Evolutionary conservation across 495 filamentous ascomycete genomes (phyloP), one percentile per base, ranked within the genome.

Genomic region (Cladorrhinum samala): DNA sequence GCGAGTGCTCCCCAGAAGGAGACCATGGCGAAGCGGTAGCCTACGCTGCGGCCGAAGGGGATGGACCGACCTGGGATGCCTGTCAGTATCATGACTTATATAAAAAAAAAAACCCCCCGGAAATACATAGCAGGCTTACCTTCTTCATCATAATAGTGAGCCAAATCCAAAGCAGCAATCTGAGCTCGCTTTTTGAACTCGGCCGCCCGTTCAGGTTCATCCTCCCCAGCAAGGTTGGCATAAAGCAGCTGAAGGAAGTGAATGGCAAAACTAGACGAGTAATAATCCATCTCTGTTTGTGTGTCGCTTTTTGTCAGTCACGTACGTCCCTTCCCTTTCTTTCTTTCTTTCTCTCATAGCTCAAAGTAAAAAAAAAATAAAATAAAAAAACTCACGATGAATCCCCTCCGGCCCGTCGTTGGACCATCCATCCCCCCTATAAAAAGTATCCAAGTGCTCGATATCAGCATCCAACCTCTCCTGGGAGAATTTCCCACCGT

Each of bases 1-100:
- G 82, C 87, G 24, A 89, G 64, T 7, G 86, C 83, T 20, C 85
- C 85, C 86, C 86, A 91, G 71, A 91, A 91, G 8, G 80, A 85
- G 8, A 82, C 83, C 85, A 90, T 90, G 24, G 86, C 87, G 64
- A 89, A 89, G 27, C 86, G 77, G 67, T 91, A 91, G 18, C 84
- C 87, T 41, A 89, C 79, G 19, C 81, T 86, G 13, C 87, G 77
- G 19, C 87, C 87, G 56, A 89, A 91, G 17, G 87, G 86, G 36
- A 88, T 85, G 4, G 83, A 73, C 2, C 80, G 72, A n/a, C 78
- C 77, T 69, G 27, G 11, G 45, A 33, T 33, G 11, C n/a, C n/a
- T n/a, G n/a, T n/a, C n/a, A n/a, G n/a, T n/a, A n/a, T n/a, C n/a
- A n/a, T n/a, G n/a, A n/a, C 27, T 11, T 33, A 33, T 11, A 5